phyloP scores from a whole-genome alignment of 306 rosid genomes.

The Dalbergia cultrata region DNA sequence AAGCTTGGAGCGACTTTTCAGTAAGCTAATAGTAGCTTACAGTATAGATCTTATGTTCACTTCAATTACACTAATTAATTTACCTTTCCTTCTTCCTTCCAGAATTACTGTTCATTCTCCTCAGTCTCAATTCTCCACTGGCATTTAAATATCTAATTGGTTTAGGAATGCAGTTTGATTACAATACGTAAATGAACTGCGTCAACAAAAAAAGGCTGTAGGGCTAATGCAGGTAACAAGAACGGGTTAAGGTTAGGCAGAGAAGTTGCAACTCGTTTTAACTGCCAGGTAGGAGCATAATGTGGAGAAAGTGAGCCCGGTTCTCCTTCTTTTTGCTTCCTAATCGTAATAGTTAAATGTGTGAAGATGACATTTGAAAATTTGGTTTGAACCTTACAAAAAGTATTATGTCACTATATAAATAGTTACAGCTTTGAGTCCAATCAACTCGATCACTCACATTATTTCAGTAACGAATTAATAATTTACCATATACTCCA shows the following conservation, averaged over 20 bases:
- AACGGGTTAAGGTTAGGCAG: background rate
- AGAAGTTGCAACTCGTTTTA: background rate
- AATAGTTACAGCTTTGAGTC: background rate
- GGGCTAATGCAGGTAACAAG: background rate
- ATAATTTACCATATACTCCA: slow-evolving; percentile 6
- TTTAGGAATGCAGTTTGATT: background rate
- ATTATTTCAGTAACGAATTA: background rate
- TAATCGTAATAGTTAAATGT: background rate
- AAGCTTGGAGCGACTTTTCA: no score
- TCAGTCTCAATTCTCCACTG: no score
- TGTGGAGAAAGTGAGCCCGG: background rate
- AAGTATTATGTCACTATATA: slow-evolving; percentile 1
- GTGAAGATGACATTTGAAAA: background rate
- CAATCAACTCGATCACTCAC: background rate
- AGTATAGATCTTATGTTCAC: no score
- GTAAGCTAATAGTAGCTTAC: no score
- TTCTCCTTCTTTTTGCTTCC: background rate
- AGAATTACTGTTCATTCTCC: no score
- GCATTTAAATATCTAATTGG: no score
- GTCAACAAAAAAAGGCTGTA: background rate
- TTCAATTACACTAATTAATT: no score
- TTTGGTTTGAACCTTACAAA: background rate
- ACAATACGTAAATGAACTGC: background rate
- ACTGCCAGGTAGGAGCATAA: background rate
- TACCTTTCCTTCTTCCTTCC: no score